Conservation (phyloP, 139 green algal genomes). For the Ettlia oleoabundans region DNA sequence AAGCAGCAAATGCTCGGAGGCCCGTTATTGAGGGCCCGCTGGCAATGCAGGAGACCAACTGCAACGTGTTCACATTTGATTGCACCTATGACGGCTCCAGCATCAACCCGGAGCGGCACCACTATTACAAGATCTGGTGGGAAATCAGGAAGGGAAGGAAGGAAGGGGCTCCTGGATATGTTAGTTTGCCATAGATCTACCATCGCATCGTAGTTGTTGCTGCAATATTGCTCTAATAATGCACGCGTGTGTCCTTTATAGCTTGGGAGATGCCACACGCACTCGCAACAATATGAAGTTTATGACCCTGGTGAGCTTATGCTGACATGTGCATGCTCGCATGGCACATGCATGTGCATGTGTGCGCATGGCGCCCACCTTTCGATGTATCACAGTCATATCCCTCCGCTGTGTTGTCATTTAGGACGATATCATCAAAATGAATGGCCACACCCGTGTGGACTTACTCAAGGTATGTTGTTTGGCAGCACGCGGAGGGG, state of each 20-base stretch:
- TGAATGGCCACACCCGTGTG: not conserved
- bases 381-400: not conserved
- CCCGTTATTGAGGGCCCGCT: too few relatives aligned
- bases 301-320: too few relatives aligned
- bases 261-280: too few relatives aligned
- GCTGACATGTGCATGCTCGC: too few relatives aligned
- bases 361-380: too few relatives aligned
- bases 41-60: not conserved
- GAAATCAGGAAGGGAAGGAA: not conserved
- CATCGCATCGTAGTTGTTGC: not conserved
- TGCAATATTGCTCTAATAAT: too few relatives aligned
- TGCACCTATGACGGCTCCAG: not conserved
- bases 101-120: not conserved
- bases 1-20: too few relatives aligned
- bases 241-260: too few relatives aligned
- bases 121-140: not conserved
- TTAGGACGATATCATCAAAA: not conserved
- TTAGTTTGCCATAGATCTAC: not conserved
- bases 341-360: too few relatives aligned
- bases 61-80: not conserved
- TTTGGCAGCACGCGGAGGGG: too few relatives aligned
- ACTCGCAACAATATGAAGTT: too few relatives aligned
- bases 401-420: not conserved
- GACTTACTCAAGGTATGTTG: constrained; percentile 7
- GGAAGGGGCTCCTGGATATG: too few relatives aligned